Conservation (phyloP, 73 alveolate genomes). For the Symbiodinium pilosum region DNA sequence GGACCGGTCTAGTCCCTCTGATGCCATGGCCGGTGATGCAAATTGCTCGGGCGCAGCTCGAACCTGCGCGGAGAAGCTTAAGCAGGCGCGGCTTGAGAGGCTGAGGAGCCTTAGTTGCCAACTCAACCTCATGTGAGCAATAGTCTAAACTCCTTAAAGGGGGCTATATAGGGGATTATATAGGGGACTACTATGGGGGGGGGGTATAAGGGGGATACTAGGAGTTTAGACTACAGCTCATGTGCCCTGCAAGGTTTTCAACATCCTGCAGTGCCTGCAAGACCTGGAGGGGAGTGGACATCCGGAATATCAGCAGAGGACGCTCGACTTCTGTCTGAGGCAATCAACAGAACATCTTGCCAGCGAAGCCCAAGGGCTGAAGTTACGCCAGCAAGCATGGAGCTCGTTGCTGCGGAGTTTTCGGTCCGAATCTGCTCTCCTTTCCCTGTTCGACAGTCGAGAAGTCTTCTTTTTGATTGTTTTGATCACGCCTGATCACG, state of each 20-base stretch:
- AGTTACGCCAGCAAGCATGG: not conserved
- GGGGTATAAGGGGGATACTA: not conserved
- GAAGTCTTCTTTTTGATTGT: not conserved
- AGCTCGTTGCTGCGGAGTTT: not conserved
- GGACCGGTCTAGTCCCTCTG: not conserved
- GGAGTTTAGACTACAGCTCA: not conserved
- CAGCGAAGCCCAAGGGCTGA: not conserved
- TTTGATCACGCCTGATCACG: not conserved
- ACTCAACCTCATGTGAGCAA: not conserved
- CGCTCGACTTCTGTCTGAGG: not conserved
- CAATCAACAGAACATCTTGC: not conserved
- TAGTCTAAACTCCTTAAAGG: not conserved
- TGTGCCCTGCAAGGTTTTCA: not conserved
- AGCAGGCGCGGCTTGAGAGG: not conserved
- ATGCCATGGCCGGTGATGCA: not conserved
- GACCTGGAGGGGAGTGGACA: slow-evolving; percentile 2
- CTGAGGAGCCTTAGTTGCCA: not conserved
- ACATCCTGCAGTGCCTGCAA: not conserved
- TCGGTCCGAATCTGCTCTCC: not conserved
- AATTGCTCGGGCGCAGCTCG: not conserved
- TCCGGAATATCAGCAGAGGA: not conserved
- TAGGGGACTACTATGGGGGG: too few relatives aligned
- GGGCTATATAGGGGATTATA: too few relatives aligned
- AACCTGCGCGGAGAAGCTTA: not conserved
- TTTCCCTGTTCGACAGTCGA: not conserved